Evolutionary conservation across 345 rosid genomes (phyloP).

Genomic region (Camelina sativa): DNA sequence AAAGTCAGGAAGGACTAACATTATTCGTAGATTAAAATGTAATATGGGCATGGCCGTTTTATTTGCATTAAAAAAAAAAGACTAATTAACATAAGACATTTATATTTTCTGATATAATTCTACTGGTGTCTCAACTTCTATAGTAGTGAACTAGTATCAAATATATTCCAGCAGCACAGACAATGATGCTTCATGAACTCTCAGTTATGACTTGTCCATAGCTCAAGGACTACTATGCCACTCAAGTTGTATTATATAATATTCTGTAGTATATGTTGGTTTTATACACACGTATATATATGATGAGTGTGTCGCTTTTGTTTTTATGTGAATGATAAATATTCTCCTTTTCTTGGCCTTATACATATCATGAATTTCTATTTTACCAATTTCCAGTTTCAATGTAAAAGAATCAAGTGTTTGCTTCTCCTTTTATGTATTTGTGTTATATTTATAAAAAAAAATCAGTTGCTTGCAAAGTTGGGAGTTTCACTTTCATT

Average conservation of each 20-base stretch:
- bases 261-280: conserved; percentile 26
- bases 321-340: conserved; percentile 40
- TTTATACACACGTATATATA: conserved; percentile 19
- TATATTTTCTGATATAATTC: neutral
- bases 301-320: conserved; percentile 30
- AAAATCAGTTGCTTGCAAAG: conserved; percentile 36
- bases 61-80: conserved; percentile 4
- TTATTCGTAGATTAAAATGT: neutral
- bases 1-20: too few species aligned
- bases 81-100: too few species aligned
- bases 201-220: conserved; percentile 30
- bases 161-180: conserved; percentile 6
- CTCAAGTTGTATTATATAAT: conserved; percentile 22
- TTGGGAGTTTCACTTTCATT: conserved; percentile 42
- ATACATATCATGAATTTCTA: neutral
- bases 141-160: conserved; percentile 2
- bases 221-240: conserved; percentile 18
- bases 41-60: too few species aligned
- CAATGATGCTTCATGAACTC: conserved; percentile 37
- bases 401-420: neutral
- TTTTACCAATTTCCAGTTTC: conserved; percentile 1
- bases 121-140: neutral
- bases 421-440: neutral
- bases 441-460: neutral
- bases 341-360: conserved; percentile 42